These are phyloP conservation scores for Phaffia tasmanica DNA, from an alignment of 768 basidiomycete species.

Conservation along the genomic window DNA sequence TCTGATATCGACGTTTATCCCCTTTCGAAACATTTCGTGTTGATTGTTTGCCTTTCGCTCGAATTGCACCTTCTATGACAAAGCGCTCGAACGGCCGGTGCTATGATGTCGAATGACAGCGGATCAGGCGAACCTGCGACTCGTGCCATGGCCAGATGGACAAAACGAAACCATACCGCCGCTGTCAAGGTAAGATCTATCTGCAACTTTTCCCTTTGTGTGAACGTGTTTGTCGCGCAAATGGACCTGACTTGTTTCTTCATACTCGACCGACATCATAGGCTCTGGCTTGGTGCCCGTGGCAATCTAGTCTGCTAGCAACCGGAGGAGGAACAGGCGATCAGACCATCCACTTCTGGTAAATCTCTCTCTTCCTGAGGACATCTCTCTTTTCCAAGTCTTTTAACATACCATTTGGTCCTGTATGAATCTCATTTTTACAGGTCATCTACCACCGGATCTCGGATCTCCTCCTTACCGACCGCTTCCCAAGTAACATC, in stretches of 20 bases:
- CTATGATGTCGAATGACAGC: constrained; percentile 29
- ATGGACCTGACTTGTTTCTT: background rate
- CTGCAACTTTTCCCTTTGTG: background rate
- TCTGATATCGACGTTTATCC: background rate
- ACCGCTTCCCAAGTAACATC: constrained; percentile 89
- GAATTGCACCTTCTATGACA: constrained; percentile 7
- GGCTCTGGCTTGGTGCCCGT: constrained; percentile 96
- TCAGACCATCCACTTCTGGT: constrained; percentile 44
- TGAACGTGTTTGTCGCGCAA: constrained; percentile 1
- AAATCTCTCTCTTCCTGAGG: constrained; percentile 2
- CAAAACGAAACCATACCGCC: constrained; percentile 79
- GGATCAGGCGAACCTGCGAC: constrained; percentile 10
- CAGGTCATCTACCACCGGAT: constrained; percentile 52
- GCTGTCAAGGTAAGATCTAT: constrained; percentile 46
- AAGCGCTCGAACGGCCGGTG: constrained; percentile 36
- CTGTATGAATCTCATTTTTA: background rate
- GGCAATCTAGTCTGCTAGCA: constrained; percentile 83
- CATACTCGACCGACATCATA: constrained; percentile 32
- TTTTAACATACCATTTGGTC: constrained; percentile 37
- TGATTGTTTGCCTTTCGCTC: background rate
- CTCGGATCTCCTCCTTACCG: constrained; percentile 71
- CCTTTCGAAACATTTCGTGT: background rate
- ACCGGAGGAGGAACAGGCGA: constrained; percentile 93
- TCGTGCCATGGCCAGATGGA: constrained; percentile 57
- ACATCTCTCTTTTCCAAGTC: constrained; percentile 83